phyloP scores from a whole-genome alignment of 306 rosid species.

The Boehmeria nivea region DNA sequence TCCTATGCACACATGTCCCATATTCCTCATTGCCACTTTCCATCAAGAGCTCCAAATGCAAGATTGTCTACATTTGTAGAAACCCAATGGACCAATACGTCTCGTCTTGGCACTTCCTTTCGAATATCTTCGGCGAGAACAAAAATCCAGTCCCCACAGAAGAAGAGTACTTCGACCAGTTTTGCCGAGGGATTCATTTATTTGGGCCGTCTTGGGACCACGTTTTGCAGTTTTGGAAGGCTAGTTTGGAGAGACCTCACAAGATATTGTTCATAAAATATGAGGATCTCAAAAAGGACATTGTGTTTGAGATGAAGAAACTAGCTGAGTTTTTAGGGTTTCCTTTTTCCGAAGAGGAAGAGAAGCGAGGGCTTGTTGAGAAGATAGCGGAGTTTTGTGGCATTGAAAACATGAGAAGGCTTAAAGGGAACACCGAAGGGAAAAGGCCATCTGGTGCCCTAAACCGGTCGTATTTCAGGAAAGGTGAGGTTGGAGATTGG shows the following conservation, averaged over 20 bases:
- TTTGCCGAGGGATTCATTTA: background rate
- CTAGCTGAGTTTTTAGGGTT: background rate
- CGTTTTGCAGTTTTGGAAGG: background rate
- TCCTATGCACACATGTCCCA: background rate
- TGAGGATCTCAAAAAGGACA: background rate
- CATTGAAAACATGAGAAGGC: background rate
- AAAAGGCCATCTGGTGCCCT: background rate
- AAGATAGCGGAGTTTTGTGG: background rate
- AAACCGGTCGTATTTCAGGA: background rate
- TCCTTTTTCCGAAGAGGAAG: background rate
- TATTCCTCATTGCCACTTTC: background rate
- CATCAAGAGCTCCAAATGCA: background rate
- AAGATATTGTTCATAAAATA: background rate
- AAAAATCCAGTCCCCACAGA: background rate
- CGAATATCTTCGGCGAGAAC: background rate
- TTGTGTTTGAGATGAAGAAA: background rate
- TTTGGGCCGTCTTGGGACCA: background rate
- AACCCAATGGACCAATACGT: conserved; percentile 2
- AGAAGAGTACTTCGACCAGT: background rate
- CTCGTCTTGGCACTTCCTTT: background rate
- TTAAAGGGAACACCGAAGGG: background rate
- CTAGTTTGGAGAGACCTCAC: background rate
- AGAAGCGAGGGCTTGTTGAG: background rate
- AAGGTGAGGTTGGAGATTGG: background rate
- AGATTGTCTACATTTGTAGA: background rate